A percentile compares a stretch with the other conserved stretches of the same genome.
phyloP scores from a whole-genome alignment of 345 rosid genomes.

The Stellera chamaejasme region DNA sequence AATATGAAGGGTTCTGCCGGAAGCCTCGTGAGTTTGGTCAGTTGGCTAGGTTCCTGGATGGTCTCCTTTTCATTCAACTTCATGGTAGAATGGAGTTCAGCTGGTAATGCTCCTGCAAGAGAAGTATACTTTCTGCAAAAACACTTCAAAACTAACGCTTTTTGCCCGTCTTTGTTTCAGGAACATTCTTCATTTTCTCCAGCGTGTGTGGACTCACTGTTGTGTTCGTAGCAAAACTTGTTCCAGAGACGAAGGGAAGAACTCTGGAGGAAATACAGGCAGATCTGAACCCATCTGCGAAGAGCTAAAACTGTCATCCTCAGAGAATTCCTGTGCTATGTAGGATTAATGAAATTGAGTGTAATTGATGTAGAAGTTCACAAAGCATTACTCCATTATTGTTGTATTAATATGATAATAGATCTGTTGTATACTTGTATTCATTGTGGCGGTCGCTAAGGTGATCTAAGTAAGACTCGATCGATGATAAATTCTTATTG shows the following conservation, averaged over 20 bases:
- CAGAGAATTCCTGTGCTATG: no score
- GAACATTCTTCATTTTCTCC: constrained; percentile 61
- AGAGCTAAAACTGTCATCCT: neutral
- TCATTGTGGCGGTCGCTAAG: no score
- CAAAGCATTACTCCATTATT: no score
- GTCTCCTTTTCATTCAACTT: constrained; percentile 62
- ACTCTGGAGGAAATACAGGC: constrained; percentile 77
- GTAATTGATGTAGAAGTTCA: no score
- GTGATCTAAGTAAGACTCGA: no score
- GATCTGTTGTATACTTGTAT: no score
- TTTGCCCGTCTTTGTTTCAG: constrained; percentile 19
- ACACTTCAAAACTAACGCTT: neutral
- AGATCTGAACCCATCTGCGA: constrained; percentile 32
- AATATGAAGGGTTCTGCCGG: constrained; percentile 81
- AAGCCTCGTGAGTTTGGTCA: constrained; percentile 68
- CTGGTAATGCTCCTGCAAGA: constrained; percentile 15
- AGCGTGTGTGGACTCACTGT: constrained; percentile 48
- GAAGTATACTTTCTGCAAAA: neutral
- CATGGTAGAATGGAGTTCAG: constrained; percentile 40
- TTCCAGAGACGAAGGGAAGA: constrained; percentile 75
- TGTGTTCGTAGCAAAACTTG: constrained; percentile 57
- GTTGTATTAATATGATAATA: no score
- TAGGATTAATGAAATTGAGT: no score
- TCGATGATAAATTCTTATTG: no score
- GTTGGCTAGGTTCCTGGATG: constrained; percentile 83